phyloP scores from a whole-genome alignment of 768 basidiomycete genomes.

The Serpula lacrymans region DNA sequence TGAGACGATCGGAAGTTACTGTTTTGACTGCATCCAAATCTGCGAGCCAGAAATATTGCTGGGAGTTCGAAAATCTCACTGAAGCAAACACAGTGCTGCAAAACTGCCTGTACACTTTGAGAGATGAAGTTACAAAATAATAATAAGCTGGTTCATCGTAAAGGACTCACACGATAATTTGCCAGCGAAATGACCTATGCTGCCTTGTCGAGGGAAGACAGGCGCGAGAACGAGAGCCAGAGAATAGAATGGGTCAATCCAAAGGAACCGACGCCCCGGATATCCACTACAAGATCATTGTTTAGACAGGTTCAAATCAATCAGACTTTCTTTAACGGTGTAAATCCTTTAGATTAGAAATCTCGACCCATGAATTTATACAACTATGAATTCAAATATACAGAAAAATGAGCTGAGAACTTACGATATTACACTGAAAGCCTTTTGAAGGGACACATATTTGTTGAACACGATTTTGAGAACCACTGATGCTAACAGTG shows the following conservation, averaged over 20 bases:
- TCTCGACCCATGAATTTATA: too few relatives aligned
- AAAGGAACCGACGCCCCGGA: conserved; percentile 18
- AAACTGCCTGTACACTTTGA: conserved; percentile 35
- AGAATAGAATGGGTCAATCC: conserved; percentile 32
- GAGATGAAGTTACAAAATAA: neutral
- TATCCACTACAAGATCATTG: conserved; percentile 14
- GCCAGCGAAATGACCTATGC: conserved; percentile 30
- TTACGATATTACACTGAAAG: too few relatives aligned
- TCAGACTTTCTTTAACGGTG: too few relatives aligned
- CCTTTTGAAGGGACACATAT: too few relatives aligned
- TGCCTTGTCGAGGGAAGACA: conserved; percentile 32
- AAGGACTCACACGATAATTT: conserved; percentile 33
- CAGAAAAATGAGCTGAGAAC: too few relatives aligned
- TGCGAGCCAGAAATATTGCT: conserved; percentile 37
- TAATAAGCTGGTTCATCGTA: too few relatives aligned
- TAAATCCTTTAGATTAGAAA: too few relatives aligned
- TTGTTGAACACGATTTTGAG: too few relatives aligned
- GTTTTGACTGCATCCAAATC: conserved; percentile 41
- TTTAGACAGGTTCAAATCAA: too few relatives aligned
- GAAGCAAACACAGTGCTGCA: conserved; percentile 39
- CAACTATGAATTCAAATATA: too few relatives aligned
- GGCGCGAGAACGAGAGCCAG: conserved; percentile 22
- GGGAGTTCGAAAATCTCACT: conserved; percentile 26
- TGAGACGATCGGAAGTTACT: conserved; percentile 27
- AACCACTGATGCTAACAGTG: too few relatives aligned